These are phyloP conservation scores for Kondoa subrosea DNA, from an alignment of 768 basidiomycete genomes.

Conservation along the genomic window DNA sequence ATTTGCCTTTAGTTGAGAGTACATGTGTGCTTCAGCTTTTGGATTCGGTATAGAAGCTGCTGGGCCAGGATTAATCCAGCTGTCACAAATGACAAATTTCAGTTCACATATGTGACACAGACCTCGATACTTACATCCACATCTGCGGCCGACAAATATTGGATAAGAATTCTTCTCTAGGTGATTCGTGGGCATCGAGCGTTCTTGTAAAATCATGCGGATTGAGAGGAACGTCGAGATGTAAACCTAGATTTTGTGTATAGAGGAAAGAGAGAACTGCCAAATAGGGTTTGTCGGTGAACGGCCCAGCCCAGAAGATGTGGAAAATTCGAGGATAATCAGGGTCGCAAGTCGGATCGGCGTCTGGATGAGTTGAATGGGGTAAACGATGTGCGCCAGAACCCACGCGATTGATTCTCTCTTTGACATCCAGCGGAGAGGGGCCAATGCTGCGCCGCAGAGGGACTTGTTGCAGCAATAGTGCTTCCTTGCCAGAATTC, in stretches of 20 bases:
- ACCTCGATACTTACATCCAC: conserved; percentile 42
- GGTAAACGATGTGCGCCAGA: conserved; percentile 23
- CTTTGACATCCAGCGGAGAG: conserved; percentile 39
- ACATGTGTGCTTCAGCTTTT: conserved; percentile 64
- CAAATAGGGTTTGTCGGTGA: conserved; percentile 96
- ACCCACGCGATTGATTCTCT: conserved; percentile 11
- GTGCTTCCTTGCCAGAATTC: too few species aligned
- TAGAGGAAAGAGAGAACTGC: conserved; percentile 85
- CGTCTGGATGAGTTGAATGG: conserved; percentile 43
- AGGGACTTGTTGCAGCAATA: not conserved
- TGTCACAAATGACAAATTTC: not conserved
- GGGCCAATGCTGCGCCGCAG: conserved; percentile 32
- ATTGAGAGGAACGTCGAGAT: conserved; percentile 33
- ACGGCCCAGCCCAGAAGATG: conserved; percentile 98
- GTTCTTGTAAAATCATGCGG: conserved; percentile 15
- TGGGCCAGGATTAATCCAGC: conserved; percentile 95
- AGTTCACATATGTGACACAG: not conserved
- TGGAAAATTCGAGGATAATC: conserved; percentile 81
- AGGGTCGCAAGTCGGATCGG: conserved; percentile 58
- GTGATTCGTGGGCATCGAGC: conserved; percentile 36
- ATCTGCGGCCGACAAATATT: conserved; percentile 70
- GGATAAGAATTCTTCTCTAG: conserved; percentile 34
- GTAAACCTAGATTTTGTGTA: conserved; percentile 81
- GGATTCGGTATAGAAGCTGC: conserved; percentile 78
- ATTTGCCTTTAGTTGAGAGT: conserved; percentile 52